Evolutionary conservation across 2,329 filamentous ascomycete species (phyloP).

Genomic region (Fusarium sp.): DNA sequence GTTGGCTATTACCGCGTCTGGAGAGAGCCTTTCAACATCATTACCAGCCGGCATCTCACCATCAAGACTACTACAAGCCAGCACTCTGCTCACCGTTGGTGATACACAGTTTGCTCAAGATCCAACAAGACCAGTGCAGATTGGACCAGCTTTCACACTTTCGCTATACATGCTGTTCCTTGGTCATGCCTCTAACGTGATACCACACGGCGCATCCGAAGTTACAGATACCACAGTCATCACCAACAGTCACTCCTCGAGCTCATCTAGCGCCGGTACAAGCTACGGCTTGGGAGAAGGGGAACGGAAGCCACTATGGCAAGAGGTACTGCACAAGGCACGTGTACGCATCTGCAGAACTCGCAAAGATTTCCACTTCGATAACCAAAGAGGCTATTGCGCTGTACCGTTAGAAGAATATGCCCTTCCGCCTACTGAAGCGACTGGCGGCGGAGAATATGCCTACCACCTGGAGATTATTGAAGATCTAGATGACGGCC

Average conservation of each 20-base stretch:
- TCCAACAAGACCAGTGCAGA: slow-evolving; percentile 74
- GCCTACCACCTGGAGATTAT: slow-evolving; percentile 84
- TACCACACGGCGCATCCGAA: slow-evolving; percentile 14
- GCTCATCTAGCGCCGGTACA: background rate
- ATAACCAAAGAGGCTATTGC: slow-evolving; percentile 34
- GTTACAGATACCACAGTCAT: background rate
- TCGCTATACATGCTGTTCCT: slow-evolving; percentile 96
- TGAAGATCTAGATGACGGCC: slow-evolving; percentile 77
- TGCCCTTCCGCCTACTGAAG: background rate
- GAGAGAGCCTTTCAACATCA: slow-evolving; percentile 83
- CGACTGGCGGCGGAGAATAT: slow-evolving; percentile 57
- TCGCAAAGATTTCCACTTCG: slow-evolving; percentile 53
- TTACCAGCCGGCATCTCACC: slow-evolving; percentile 87
- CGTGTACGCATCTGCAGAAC: slow-evolving; percentile 82
- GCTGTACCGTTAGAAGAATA: background rate
- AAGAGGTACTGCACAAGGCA: slow-evolving; percentile 95
- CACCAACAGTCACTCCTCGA: background rate
- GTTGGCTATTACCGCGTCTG: slow-evolving; percentile 92
- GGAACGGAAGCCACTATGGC: slow-evolving; percentile 82
- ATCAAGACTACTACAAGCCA: slow-evolving; percentile 90
- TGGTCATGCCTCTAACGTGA: slow-evolving; percentile 70
- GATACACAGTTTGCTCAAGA: slow-evolving; percentile 82
- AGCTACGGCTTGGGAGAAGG: slow-evolving; percentile 46
- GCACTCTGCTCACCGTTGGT: slow-evolving; percentile 86
- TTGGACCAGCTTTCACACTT: slow-evolving; percentile 86